Conservation (phyloP, 345 rosid genomes). For the Rhodamnia argentea region DNA sequence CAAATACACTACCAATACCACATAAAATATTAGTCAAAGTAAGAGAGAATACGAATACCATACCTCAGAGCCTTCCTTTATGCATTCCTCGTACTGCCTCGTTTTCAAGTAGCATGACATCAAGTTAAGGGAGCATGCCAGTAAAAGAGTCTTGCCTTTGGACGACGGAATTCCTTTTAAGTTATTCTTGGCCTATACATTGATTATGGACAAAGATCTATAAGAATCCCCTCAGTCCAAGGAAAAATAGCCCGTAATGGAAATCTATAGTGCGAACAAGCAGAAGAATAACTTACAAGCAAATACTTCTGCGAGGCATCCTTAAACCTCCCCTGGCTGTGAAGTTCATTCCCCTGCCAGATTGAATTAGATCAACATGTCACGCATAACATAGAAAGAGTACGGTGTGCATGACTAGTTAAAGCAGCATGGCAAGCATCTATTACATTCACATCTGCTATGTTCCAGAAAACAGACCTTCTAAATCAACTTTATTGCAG, state of each 20-base stretch:
- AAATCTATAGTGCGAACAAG: neutral
- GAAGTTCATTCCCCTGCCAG: constrained; percentile 83
- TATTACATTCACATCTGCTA: neutral
- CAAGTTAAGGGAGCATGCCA: constrained; percentile 85
- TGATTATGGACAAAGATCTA: neutral
- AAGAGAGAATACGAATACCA: neutral
- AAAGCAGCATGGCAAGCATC: neutral
- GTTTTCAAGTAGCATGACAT: constrained; percentile 98
- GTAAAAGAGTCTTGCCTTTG: constrained; percentile 42
- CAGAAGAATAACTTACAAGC: constrained; percentile 41
- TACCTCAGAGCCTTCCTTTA: constrained; percentile 91
- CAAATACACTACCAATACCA: neutral
- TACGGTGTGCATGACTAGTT: neutral
- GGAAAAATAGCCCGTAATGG: neutral
- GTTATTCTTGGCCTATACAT: constrained; percentile 69
- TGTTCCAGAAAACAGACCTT: neutral
- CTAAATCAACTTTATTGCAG: neutral
- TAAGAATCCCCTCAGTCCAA: neutral
- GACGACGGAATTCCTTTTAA: constrained; percentile 57
- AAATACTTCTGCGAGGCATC: constrained; percentile 75
- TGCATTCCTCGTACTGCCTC: constrained; percentile 53
- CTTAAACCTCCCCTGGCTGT: constrained; percentile 58
- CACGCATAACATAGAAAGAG: neutral
- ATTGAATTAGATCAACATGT: neutral
- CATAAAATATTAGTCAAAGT: neutral